Percentiles rank a stretch among this genome's conserved stretches.
Evolutionary conservation across 2,329 filamentous ascomycete genomes (phyloP).

Genomic region (Didymella pinodella): DNA sequence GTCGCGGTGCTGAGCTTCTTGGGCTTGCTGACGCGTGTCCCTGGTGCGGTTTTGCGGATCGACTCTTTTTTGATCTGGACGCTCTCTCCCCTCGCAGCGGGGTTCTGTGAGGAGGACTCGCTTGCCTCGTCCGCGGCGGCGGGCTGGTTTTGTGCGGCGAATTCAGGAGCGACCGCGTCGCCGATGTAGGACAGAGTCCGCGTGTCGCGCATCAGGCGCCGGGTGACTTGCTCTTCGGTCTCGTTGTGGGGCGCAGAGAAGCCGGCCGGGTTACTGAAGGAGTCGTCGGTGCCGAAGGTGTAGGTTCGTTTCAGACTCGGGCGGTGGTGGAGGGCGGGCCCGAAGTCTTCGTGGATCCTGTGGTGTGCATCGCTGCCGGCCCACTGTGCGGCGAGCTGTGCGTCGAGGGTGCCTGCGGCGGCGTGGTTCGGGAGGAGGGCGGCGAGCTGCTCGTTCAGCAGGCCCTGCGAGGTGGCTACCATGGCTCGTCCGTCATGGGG

Average conservation of each 20-base stretch:
- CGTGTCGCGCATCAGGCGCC: constrained; percentile 37
- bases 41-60: constrained; percentile 29
- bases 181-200: constrained; percentile 31
- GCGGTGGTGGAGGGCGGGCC: constrained; percentile 25
- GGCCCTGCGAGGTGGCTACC: constrained; percentile 36
- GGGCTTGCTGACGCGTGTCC: constrained; percentile 28
- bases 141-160: constrained; percentile 8
- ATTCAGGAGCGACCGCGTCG: constrained; percentile 18
- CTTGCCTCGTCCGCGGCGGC: constrained; percentile 21
- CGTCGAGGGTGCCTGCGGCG: constrained; percentile 39
- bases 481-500: constrained; percentile 25
- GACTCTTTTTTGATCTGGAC: constrained; percentile 24
- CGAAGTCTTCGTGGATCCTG: constrained; percentile 29
- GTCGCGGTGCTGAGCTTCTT: constrained; percentile 34
- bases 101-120: constrained; percentile 25
- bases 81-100: too few relatives aligned
- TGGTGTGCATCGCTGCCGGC: constrained; percentile 30
- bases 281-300: constrained; percentile 48
- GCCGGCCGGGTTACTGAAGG: constrained; percentile 44
- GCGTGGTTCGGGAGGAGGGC: constrained; percentile 41
- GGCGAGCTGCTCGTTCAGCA: constrained; percentile 42
- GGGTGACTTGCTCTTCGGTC: constrained; percentile 35
- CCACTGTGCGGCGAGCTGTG: constrained; percentile 41
- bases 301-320: constrained; percentile 41
- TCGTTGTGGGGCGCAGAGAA: constrained; percentile 37